Percentiles rank a stretch among this genome's conserved stretches.
These are phyloP conservation scores for Raffaelea deltoideospora DNA, from an alignment of 2,329 filamentous ascomycete genomes.

Conservation along the genomic window DNA sequence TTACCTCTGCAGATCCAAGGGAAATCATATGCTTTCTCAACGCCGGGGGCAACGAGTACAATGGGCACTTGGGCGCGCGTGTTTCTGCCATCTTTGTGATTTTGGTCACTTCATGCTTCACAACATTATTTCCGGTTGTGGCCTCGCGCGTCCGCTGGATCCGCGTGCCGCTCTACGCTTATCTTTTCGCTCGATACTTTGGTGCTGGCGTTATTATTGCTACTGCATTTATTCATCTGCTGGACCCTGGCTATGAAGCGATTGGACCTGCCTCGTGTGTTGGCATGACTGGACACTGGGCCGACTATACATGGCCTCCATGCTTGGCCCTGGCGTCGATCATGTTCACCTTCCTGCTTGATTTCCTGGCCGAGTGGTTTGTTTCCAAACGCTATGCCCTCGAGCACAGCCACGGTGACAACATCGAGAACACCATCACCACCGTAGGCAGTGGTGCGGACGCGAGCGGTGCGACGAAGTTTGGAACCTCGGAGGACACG, in stretches of 20 bases:
- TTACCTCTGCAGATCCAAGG: constrained; percentile 23
- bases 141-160: constrained; percentile 42
- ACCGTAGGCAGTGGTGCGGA: constrained; percentile 5
- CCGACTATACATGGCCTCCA: constrained; percentile 64
- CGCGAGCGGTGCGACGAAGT: too few species aligned
- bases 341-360: constrained; percentile 76
- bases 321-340: constrained; percentile 77
- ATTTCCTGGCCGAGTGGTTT: constrained; percentile 67
- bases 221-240: constrained; percentile 81
- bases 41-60: constrained; percentile 31
- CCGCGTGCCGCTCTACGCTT: constrained; percentile 47
- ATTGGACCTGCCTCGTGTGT: constrained; percentile 31
- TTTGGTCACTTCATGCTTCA: constrained; percentile 41
- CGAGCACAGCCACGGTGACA: constrained; percentile 31
- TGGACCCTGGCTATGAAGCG: constrained; percentile 65
- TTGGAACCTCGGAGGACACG: too few species aligned
- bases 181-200: constrained; percentile 79
- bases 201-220: constrained; percentile 88
- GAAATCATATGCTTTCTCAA: constrained; percentile 36
- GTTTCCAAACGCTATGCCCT: constrained; percentile 39
- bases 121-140: constrained; percentile 52
- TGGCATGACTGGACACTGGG: constrained; percentile 39
- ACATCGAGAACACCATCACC: constrained; percentile 29
- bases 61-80: constrained; percentile 45
- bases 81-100: constrained; percentile 66